Evolutionary conservation across 225 moss, liverwort and hornwort genomes (phyloP).

Genomic region (Physcomitrium patens): DNA sequence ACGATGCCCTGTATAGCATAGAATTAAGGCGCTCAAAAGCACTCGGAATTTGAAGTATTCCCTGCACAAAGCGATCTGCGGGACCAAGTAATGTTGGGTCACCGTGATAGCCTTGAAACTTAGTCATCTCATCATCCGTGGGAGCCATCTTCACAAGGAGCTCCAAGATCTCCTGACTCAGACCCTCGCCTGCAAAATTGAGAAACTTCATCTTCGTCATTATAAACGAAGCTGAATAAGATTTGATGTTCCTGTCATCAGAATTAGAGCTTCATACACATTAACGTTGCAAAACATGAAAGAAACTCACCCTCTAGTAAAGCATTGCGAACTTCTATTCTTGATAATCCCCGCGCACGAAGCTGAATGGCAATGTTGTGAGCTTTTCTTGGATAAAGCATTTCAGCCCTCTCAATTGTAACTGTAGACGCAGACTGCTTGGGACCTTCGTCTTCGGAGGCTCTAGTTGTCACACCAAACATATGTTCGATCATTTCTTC

Average conservation of each 20-base stretch:
- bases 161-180: constrained; percentile 70
- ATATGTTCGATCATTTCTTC: constrained; percentile 70
- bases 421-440: constrained; percentile 24
- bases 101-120: constrained; percentile 58
- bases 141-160: constrained; percentile 71
- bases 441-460: constrained; percentile 29
- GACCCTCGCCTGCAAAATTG: constrained; percentile 59
- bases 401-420: constrained; percentile 27
- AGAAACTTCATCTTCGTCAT: neutral
- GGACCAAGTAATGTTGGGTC: constrained; percentile 63
- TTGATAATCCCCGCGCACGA: constrained; percentile 73
- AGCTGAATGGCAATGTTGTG: constrained; percentile 89
- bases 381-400: constrained; percentile 76
- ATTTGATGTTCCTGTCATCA: too few species aligned
- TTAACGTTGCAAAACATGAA: neutral
- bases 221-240: neutral
- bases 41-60: constrained; percentile 65
- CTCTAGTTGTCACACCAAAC: constrained; percentile 51
- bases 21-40: constrained; percentile 78
- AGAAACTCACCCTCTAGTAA: constrained; percentile 67
- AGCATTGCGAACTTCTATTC: constrained; percentile 66
- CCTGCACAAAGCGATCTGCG: constrained; percentile 68
- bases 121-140: constrained; percentile 67
- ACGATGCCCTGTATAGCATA: constrained; percentile 70
- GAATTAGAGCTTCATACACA: too few species aligned